phyloP scores from a whole-genome alignment of 2,329 filamentous ascomycete genomes.

The Penicillium sp. region DNA sequence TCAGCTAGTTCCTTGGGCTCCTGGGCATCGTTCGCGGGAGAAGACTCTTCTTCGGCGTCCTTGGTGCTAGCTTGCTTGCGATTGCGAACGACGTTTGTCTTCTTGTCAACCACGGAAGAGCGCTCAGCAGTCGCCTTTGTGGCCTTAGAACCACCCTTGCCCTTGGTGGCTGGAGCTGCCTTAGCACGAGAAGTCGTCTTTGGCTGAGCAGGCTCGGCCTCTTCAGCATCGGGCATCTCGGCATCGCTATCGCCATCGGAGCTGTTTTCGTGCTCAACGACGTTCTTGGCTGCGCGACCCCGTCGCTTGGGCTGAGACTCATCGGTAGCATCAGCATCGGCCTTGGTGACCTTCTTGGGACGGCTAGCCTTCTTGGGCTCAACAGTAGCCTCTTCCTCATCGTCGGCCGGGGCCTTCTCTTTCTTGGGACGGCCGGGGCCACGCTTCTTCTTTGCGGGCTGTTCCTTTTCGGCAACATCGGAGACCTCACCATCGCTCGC shows the following conservation, averaged over 20 bases:
- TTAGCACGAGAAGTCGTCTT: not conserved
- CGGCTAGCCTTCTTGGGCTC: slow-evolving; percentile 27
- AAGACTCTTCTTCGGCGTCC: not conserved
- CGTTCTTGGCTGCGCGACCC: slow-evolving; percentile 10
- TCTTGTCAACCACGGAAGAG: not conserved
- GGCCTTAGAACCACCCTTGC: not conserved
- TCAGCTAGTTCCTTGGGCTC: not conserved
- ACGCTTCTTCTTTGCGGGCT: slow-evolving; percentile 17
- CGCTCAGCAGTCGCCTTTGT: not conserved
- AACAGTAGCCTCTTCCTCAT: slow-evolving; percentile 14
- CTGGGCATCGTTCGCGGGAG: not conserved
- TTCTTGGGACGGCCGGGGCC: slow-evolving; percentile 7
- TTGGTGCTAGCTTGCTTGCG: not conserved
- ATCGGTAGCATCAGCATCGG: not conserved
- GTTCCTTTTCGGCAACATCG: slow-evolving; percentile 5
- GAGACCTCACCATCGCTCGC: not conserved
- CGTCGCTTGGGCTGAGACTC: not conserved
- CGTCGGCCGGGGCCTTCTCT: slow-evolving; percentile 2
- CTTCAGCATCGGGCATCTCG: not conserved
- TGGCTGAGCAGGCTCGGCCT: not conserved
- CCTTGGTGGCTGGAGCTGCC: not conserved
- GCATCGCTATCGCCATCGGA: not conserved
- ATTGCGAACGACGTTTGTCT: not conserved
- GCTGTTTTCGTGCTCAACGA: not conserved
- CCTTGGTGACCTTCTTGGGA: not conserved